These are phyloP conservation scores for Vanrija sp. DNA, from an alignment of 1,284 basidiomycete genomes.

Conservation along the genomic window DNA sequence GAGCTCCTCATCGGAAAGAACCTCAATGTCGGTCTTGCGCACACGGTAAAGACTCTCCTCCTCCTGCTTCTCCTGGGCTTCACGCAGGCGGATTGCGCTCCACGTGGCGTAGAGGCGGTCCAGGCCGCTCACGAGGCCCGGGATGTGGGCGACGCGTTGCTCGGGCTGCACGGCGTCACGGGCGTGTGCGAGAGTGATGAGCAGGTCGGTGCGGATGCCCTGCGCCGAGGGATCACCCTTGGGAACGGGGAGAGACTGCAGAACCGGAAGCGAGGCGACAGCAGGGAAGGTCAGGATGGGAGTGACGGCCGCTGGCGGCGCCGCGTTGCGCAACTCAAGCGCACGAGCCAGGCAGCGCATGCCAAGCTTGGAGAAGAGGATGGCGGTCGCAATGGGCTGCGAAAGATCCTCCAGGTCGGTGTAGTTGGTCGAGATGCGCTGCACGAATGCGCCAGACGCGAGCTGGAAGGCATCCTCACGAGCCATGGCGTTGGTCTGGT, in stretches of 20 bases:
- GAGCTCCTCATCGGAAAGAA: constrained; percentile 64
- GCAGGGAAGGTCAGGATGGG: constrained; percentile 26
- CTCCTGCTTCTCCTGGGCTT: constrained; percentile 62
- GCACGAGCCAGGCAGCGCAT: constrained; percentile 55
- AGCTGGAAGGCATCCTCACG: constrained; percentile 50
- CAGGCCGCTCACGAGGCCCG: constrained; percentile 57
- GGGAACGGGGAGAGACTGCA: constrained; percentile 45
- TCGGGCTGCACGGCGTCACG: constrained; percentile 48
- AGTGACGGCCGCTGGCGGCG: constrained; percentile 33
- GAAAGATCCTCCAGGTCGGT: constrained; percentile 63
- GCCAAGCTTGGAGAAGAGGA: constrained; percentile 71
- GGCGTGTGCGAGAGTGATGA: constrained; percentile 57
- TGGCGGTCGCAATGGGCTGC: constrained; percentile 60
- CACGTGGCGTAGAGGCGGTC: constrained; percentile 75
- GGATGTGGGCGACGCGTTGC: constrained; percentile 13
- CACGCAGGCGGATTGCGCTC: constrained; percentile 71
- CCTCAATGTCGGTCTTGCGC: constrained; percentile 59
- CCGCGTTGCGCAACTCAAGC: constrained; percentile 15
- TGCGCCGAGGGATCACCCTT: constrained; percentile 10
- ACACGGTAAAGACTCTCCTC: constrained; percentile 75
- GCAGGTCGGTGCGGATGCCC: constrained; percentile 27
- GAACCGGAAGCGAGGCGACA: constrained; percentile 56
- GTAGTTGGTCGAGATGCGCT: constrained; percentile 51
- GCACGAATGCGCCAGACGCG: constrained; percentile 50
- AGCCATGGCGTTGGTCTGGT: constrained; percentile 27